Conservation (phyloP, 805 yeast genomes). For the Pichia californica region DNA sequence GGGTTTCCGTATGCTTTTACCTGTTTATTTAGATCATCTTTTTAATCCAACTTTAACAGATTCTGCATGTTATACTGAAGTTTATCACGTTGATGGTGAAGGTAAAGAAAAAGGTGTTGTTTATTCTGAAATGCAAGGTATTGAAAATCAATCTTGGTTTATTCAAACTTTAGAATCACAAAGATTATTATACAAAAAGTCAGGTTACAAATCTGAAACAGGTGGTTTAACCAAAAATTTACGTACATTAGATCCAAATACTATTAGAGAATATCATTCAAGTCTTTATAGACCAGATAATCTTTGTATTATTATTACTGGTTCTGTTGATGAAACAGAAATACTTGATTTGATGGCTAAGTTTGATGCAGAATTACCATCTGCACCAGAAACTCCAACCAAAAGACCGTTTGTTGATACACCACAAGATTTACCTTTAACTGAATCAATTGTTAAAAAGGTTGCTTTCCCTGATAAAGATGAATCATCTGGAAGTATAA, state of each 20-base stretch:
- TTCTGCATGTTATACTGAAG: conserved; percentile 89
- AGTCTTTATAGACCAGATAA: conserved; percentile 75
- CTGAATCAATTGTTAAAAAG: conserved; percentile 35
- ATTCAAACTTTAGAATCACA: conserved; percentile 54
- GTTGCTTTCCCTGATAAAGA: conserved; percentile 86
- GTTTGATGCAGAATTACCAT: conserved; percentile 55
- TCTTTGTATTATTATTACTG: conserved; percentile 76
- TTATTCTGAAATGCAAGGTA: conserved; percentile 94
- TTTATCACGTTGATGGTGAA: conserved; percentile 86
- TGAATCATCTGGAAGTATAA: conserved; percentile 73
- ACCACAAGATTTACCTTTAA: conserved; percentile 36
- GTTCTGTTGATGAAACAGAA: conserved; percentile 74
- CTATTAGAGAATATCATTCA: conserved; percentile 70
- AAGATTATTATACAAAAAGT: conserved; percentile 47
- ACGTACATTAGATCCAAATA: conserved; percentile 63
- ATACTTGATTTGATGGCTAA: conserved; percentile 50
- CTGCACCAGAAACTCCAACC: conserved; percentile 31
- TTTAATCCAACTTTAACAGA: conserved; percentile 81
- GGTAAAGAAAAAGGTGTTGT: conserved; percentile 95
- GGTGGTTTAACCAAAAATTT: conserved; percentile 83
- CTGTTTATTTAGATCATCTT: conserved; percentile 85
- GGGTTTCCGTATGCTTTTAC: conserved; percentile 77
- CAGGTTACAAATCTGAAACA: conserved; percentile 90
- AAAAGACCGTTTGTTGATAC: conserved; percentile 80
- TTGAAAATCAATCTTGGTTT: conserved; percentile 73